Conservation (phyloP, 805 yeast genomes). For the Candida gorgasii region DNA sequence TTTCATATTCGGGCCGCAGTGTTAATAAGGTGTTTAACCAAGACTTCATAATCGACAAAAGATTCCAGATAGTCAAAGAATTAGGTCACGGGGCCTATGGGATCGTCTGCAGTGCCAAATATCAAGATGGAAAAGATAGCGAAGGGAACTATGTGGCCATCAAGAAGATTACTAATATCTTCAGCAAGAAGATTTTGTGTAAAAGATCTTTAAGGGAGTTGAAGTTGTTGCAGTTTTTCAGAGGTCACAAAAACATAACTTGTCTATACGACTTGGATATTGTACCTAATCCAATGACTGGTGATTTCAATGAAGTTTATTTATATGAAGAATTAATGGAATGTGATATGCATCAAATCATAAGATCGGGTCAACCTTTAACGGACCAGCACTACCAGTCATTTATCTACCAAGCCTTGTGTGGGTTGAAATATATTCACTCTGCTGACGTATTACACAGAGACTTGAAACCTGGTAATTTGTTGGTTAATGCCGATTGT, state of each 20-base stretch:
- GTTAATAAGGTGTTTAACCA: slow-evolving; percentile 60
- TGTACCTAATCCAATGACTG: slow-evolving; percentile 61
- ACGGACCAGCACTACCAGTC: slow-evolving; percentile 95
- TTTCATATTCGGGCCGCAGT: slow-evolving; percentile 29
- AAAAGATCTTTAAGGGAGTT: slow-evolving; percentile 90
- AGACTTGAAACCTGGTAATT: slow-evolving; percentile 91
- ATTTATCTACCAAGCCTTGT: slow-evolving; percentile 85
- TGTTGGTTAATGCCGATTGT: slow-evolving; percentile 93
- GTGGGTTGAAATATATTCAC: slow-evolving; percentile 89
- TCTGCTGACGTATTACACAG: slow-evolving; percentile 91
- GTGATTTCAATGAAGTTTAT: slow-evolving; percentile 85
- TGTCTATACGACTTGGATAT: slow-evolving; percentile 94
- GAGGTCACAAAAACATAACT: slow-evolving; percentile 96
- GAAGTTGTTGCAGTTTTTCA: slow-evolving; percentile 84
- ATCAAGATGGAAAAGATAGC: slow-evolving; percentile 58
- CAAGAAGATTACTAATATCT: slow-evolving; percentile 93
- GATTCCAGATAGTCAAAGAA: slow-evolving; percentile 88
- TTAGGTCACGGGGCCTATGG: slow-evolving; percentile 99
- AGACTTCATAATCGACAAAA: slow-evolving; percentile 86
- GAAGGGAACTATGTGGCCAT: slow-evolving; percentile 69
- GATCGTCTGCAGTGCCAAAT: slow-evolving; percentile 90
- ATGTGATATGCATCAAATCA: slow-evolving; percentile 97
- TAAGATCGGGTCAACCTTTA: slow-evolving; percentile 87
- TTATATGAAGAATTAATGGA: slow-evolving; percentile 97
- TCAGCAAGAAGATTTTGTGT: slow-evolving; percentile 85